These are phyloP conservation scores for Durusdinium trenchii DNA, from an alignment of 73 alveolate species.

Conservation along the genomic window DNA sequence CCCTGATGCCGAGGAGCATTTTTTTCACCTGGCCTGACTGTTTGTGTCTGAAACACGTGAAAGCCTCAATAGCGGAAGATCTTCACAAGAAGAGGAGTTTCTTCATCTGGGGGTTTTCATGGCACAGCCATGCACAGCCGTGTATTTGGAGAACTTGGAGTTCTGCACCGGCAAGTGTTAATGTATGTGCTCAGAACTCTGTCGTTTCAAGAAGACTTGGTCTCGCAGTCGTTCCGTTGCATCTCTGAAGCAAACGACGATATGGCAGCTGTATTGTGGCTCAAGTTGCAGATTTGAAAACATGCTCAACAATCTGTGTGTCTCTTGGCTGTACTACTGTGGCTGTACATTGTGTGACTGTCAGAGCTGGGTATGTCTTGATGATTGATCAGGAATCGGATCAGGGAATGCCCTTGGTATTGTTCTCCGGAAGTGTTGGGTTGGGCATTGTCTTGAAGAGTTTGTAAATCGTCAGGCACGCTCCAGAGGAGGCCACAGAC, in stretches of 20 bases:
- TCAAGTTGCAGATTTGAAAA: neutral
- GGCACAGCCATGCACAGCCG: neutral
- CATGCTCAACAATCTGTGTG: constrained; percentile 49
- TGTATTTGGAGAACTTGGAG: neutral
- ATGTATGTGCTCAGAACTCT: neutral
- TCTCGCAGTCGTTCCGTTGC: neutral
- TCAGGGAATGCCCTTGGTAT: too few species aligned
- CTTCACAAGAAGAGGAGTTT: neutral
- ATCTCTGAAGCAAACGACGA: neutral
- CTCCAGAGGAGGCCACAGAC: constrained; percentile 2
- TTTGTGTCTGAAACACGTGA: neutral
- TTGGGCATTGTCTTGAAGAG: too few species aligned
- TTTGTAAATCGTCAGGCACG: too few species aligned
- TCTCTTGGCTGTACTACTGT: neutral
- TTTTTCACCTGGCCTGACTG: neutral
- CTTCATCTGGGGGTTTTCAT: neutral
- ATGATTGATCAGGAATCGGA: too few species aligned
- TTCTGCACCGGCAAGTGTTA: neutral
- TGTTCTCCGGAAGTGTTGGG: too few species aligned
- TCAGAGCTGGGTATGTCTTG: too few species aligned
- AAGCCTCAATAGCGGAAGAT: neutral
- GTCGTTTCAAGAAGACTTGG: neutral
- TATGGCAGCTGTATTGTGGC: constrained; percentile 12
- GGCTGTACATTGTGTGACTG: neutral
- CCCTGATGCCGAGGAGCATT: neutral